Evolutionary conservation across 2,329 filamentous ascomycete species (phyloP).

Genomic region (Bimuria novae-zelandiae): DNA sequence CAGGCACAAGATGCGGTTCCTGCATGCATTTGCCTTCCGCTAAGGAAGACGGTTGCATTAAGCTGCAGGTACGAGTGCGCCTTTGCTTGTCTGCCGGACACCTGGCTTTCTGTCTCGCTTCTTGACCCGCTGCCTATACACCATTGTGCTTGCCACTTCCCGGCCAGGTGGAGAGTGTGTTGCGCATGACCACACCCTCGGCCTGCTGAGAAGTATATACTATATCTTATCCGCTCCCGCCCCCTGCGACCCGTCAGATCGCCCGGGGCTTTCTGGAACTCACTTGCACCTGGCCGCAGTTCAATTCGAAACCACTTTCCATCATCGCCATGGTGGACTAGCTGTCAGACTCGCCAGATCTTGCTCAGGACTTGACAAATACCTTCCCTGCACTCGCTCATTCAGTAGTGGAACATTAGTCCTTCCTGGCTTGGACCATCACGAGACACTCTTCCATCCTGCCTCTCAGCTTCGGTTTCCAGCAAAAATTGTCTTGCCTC

Average conservation of each 20-base stretch:
- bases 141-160: slow-evolving; percentile 27
- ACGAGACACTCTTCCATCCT: background rate
- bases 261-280: slow-evolving; percentile 11
- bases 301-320: slow-evolving; percentile 21
- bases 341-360: slow-evolving; percentile 23
- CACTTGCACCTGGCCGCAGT: slow-evolving; percentile 22
- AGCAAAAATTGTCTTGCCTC: background rate
- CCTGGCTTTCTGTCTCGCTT: slow-evolving; percentile 28
- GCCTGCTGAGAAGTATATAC: slow-evolving; percentile 29
- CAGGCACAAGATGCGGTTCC: slow-evolving; percentile 13
- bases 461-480: background rate
- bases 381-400: slow-evolving; percentile 19
- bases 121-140: slow-evolving; percentile 34
- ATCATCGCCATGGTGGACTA: slow-evolving; percentile 36
- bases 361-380: slow-evolving; percentile 22
- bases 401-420: slow-evolving; percentile 4
- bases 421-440: slow-evolving; percentile 5
- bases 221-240: slow-evolving; percentile 31
- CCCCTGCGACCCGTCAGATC: slow-evolving; percentile 22
- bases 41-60: slow-evolving; percentile 24
- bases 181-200: slow-evolving; percentile 40
- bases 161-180: slow-evolving; percentile 32
- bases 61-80: slow-evolving; percentile 34
- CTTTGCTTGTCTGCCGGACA: slow-evolving; percentile 31
- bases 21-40: slow-evolving; percentile 27